Evolutionary conservation across 2,329 filamentous ascomycete genomes (phyloP).

Genomic region (Alternaria rosae): DNA sequence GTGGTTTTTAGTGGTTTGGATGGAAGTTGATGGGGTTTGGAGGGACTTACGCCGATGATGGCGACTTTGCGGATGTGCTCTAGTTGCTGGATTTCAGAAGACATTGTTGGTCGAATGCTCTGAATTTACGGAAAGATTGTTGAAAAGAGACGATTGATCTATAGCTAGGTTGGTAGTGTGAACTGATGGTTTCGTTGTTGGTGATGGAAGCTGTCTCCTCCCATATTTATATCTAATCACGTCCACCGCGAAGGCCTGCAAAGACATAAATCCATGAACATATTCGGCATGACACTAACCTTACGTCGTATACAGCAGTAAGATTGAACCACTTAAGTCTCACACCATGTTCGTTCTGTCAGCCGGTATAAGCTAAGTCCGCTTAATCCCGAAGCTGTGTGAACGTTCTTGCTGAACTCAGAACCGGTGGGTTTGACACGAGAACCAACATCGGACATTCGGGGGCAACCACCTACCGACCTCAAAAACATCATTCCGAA

Average conservation of each 20-base stretch:
- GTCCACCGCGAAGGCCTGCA: neutral
- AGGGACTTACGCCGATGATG: neutral
- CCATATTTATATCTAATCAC: neutral
- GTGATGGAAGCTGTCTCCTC: accelerated
- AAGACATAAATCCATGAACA: neutral
- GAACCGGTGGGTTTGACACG: too few species aligned
- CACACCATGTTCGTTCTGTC: neutral
- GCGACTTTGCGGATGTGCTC: neutral
- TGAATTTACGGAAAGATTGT: too few species aligned
- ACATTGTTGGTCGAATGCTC: neutral
- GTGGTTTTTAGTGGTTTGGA: neutral
- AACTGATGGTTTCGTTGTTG: neutral
- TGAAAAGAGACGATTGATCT: neutral
- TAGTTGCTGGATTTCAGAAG: neutral
- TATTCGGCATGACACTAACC: neutral
- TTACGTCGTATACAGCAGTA: neutral
- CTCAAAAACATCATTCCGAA: too few species aligned
- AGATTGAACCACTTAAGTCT: neutral
- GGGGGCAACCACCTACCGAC: neutral
- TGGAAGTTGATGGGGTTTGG: neutral
- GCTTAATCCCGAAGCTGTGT: neutral
- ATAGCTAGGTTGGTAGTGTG: neutral
- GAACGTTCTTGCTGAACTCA: too few species aligned
- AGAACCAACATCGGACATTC: neutral
- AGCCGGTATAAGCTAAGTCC: neutral